Percentiles rank a stretch among this genome's conserved stretches.
Evolutionary conservation across 192 early-diverging fungal genomes (phyloP).

Genomic region (Polychytrium aggregatum): DNA sequence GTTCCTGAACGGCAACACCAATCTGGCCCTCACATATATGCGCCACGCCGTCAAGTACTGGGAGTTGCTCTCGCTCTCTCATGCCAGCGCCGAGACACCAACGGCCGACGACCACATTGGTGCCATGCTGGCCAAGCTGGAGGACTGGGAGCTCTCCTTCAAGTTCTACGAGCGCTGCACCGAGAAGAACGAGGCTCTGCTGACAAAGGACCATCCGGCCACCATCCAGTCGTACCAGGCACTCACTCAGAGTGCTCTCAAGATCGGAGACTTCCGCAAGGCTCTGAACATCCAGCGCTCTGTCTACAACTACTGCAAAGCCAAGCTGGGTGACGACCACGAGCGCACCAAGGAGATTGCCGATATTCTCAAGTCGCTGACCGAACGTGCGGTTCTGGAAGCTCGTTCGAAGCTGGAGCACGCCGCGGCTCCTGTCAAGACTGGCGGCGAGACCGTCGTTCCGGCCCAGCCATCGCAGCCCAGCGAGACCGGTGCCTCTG

Average conservation of each 20-base stretch:
- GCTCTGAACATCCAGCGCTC: conserved; percentile 59
- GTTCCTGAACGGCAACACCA: conserved; percentile 60
- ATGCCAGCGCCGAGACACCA: conserved; percentile 61
- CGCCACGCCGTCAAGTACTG: conserved; percentile 72
- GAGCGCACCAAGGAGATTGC: conserved; percentile 42
- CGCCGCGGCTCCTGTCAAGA: too few species aligned
- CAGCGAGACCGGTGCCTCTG: too few species aligned
- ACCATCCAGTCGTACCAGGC: conserved; percentile 61
- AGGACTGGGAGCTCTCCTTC: conserved; percentile 39
- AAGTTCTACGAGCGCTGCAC: conserved; percentile 63
- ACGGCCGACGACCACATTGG: conserved; percentile 11
- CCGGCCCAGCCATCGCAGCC: too few species aligned
- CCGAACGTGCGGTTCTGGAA: conserved; percentile 9
- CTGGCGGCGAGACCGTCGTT: too few species aligned
- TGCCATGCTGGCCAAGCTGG: conserved; percentile 16
- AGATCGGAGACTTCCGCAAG: conserved; percentile 59
- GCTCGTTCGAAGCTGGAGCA: too few species aligned
- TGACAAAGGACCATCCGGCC: conserved; percentile 58
- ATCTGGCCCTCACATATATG: conserved; percentile 65
- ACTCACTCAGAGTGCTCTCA: conserved; percentile 61
- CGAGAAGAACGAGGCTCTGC: conserved; percentile 49
- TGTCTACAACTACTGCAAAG: conserved; percentile 51
- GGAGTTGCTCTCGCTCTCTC: conserved; percentile 64
- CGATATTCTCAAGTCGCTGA: conserved; percentile 4
- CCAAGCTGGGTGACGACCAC: conserved; percentile 57